These are phyloP conservation scores for Yarrowia hollandica DNA, from an alignment of 805 yeast species.

Conservation along the genomic window DNA sequence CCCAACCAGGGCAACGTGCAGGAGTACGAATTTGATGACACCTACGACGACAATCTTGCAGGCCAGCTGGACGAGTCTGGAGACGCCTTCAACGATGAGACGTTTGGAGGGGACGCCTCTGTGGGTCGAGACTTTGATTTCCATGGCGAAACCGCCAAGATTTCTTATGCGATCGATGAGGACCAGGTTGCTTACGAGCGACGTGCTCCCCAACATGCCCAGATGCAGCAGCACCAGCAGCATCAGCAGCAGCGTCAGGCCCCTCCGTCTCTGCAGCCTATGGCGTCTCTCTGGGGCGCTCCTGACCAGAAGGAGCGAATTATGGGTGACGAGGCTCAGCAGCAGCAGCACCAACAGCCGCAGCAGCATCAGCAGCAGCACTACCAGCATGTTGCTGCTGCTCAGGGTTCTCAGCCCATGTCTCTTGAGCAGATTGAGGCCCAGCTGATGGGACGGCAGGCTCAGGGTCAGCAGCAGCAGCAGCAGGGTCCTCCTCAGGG, in stretches of 20 bases:
- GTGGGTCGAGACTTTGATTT: conserved; percentile 68
- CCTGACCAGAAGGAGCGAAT: conserved; percentile 37
- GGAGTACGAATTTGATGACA: conserved; percentile 72
- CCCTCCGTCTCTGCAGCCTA: conserved; percentile 54
- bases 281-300: conserved; percentile 69
- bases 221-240: conserved; percentile 29
- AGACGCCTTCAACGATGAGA: conserved; percentile 78
- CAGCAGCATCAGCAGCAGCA: conserved; percentile 2
- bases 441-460: conserved; percentile 51
- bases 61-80: conserved; percentile 63
- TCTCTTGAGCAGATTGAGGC: conserved; percentile 87
- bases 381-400: conserved; percentile 17
- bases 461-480: conserved; percentile 32
- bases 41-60: conserved; percentile 77
- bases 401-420: conserved; percentile 44
- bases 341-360: conserved; percentile 20
- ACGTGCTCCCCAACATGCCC: conserved; percentile 43
- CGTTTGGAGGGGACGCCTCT: conserved; percentile 59
- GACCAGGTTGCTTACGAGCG: conserved; percentile 38
- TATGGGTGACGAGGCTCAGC: conserved; percentile 3
- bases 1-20: conserved; percentile 33
- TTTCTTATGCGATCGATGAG: conserved; percentile 38
- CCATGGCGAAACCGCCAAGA: conserved; percentile 45
- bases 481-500: conserved; percentile 35
- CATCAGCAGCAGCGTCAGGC: conserved; percentile 41